Base-by-base conservation (phyloP, 306 rosid genomes). In the Elaeagnus macrophylla region DNA sequence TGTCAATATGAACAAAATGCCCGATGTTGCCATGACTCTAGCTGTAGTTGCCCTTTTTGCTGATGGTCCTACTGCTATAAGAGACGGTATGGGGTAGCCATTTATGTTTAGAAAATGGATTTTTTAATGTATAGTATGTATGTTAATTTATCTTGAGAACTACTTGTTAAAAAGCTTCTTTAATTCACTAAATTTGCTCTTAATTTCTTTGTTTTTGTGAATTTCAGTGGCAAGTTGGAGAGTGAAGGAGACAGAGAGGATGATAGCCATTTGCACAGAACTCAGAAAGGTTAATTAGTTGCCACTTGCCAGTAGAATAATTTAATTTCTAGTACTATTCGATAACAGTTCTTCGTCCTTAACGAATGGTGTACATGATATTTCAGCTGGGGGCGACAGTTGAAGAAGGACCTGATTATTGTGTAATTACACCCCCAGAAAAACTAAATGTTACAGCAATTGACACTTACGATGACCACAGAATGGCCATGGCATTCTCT, bases 21-120 rank as follows among this genome's bases (percentile, higher is more conserved):
- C 99, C 7, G 99, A 93, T 83, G 99, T 93, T 82, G 99, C 96
- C 52, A 93, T 93, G 99, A 93, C 99, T 12, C 99, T 93, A 42
- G 99, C 99, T 39, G 96, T 93, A 8, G 96, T 84, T 56, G 99
- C 99, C 25, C 81, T 88, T 25, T 93, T 84, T 59, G 96, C 96
- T 0, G 66, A 93, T 58, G 96, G 99, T 20, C 81, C 94, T 51
- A 84, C 96, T 59, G 56, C 82, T 48, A 88, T 87, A 14, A 84
- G 96, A 84, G 99, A 93, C 32, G 99, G 99, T 93, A 81, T 15
- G 81, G 25, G 70, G 68, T 50, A 13, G 50, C 39, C 52, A 7
- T 66, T 66, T 48, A 13, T 32, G n/a, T 57, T 45, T 2, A 25
- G 32, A 25, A 25, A 25, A 25, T 25, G 2, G 32, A 25, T 25